Base-by-base conservation (phyloP, 805 yeast species). In the Candida morakotiae region DNA sequence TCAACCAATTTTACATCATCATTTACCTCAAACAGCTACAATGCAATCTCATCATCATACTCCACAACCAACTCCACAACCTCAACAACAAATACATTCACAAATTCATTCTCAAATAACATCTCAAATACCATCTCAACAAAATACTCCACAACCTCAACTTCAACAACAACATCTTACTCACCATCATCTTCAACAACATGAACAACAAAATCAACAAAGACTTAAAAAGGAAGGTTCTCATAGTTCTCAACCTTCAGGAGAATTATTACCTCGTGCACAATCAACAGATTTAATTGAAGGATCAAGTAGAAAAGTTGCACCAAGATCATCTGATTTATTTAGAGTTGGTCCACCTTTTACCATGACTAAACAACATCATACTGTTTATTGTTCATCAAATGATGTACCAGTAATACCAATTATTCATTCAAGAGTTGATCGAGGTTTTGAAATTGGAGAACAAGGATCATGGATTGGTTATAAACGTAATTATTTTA, bases 271-370 rank as follows among this genome's bases (percentile, higher is more conserved):
- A 31, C 14, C 43, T 39, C 41, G 42, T 36, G 20, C 44, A 31
- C 36, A 45, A 27, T 16, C 45, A 44, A 23, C 31, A 17, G 34
- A 33, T 25, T 11, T 34, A 13, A 16, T 26, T 7, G 37, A 26
- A 26, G 14, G 29, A 11, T 15, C 31, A 42, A 41, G 17, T 19
- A 22, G 37, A 23, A 75, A 71, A 43, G 62, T 79, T 16, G 85
- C 87, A 0, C 88, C 88, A 2, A 63, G 87, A 34, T 79, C 87
- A 2, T 66, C 77, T 23, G 58, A 71, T 37, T 86, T 79, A 46
- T 82, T 79, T 55, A 78, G 77, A 44, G 69, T 79, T 15, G 88
- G 88, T 0, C 88, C 88, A 0, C 67, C 68, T 6, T 79, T 79
- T 47, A 52, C 58, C 3, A 47, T 53, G 4, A 71, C 79, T 1